Conservation (phyloP, 192 early-diverging fungal genomes). For the Podila epicladia region DNA sequence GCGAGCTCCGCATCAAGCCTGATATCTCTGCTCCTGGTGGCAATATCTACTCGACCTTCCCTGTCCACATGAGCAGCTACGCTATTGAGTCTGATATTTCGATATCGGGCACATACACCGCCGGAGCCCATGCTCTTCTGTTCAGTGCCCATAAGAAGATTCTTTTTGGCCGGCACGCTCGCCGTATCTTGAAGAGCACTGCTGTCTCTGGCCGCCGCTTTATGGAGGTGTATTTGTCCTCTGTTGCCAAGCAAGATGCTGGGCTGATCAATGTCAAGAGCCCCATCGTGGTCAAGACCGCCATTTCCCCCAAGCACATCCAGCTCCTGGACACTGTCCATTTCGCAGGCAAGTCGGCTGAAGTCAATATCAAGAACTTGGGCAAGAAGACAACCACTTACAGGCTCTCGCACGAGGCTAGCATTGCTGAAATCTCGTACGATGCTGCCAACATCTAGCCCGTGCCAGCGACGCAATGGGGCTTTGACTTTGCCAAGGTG, state of each 20-base stretch:
- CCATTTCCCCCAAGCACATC: conserved; percentile 65
- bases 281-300: conserved; percentile 62
- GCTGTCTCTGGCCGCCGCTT: conserved; percentile 10
- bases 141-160: conserved; percentile 57
- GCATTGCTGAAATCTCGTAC: conserved; percentile 47
- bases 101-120: conserved; percentile 81
- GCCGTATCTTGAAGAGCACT: conserved; percentile 40
- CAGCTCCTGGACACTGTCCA: conserved; percentile 61
- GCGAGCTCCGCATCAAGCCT: conserved; percentile 63
- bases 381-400: conserved; percentile 34
- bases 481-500: conserved; percentile 46
- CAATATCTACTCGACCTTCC: conserved; percentile 75
- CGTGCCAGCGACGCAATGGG: conserved; percentile 35
- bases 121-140: conserved; percentile 73
- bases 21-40: conserved; percentile 74
- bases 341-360: conserved; percentile 33
- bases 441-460: conserved; percentile 22
- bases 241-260: conserved; percentile 68
- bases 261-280: conserved; percentile 79
- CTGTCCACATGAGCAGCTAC: conserved; percentile 49
- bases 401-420: conserved; percentile 42
- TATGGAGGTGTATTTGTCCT: not conserved
- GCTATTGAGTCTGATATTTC: conserved; percentile 75
- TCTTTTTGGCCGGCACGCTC: conserved; percentile 36
- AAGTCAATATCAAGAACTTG: conserved; percentile 53